Evolutionary conservation across 352 stramenopile species (phyloP), one percentile per base, ranked within the genome.

Genomic region (Globisporangium solare): DNA sequence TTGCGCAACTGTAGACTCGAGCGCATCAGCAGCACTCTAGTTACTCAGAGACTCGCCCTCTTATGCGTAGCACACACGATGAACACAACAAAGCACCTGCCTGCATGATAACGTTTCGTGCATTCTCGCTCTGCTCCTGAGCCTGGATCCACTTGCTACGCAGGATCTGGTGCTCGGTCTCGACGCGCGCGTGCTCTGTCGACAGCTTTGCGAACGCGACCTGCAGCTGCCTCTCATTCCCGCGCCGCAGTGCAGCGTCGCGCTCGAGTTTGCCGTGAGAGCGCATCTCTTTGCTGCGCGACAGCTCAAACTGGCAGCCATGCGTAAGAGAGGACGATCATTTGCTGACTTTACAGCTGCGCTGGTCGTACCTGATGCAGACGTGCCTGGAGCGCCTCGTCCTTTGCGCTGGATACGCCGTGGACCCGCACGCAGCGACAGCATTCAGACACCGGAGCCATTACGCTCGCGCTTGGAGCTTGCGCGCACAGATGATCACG

Each of bases 251-350:
- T 17, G 71, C 66, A 2, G 76, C 43, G 32, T 81, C 68, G 3
- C 50, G 20, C 57, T 83, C 57, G 2, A 89, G 60, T 20, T 61
- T 47, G 0, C 74, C 79, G 8, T 89, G 76, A 1, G 58, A 58
- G 11, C 71, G 54, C 66, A 89, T 71, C 54, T 89, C 76, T 12
- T 64, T 74, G 14, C 65, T 67, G 6, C 79, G 74, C 2, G 70
- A 68, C 31, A 48, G 57, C 62, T 87, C 71, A 3, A 84, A 27
- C 76, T 86, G 27, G 0, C 20, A 35, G 18, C 7, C 5, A 41
- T 48, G 32, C 27, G 10, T 35, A 11, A 45, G 37, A 53, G 24
- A 47, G 4, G 21, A 14, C 22, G 49, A 11, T 10, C 27, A 35
- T 35, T 35, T 35, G 27, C 5, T 35, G 27, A 35, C 27, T 35